phyloP scores from a whole-genome alignment of 83 land plant species.

The Thuja plicata region DNA sequence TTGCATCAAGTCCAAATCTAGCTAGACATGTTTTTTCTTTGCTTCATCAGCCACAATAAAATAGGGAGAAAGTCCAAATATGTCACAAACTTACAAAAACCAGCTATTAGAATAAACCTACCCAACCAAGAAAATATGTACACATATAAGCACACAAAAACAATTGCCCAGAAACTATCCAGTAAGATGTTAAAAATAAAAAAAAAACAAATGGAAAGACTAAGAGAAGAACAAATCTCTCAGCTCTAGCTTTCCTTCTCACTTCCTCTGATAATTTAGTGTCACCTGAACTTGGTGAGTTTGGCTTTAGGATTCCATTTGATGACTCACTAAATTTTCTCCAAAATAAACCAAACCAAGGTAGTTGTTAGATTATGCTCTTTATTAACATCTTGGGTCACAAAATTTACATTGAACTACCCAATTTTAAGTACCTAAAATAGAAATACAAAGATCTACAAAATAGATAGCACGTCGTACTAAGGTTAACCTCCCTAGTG shows the following conservation, averaged over 20 bases:
- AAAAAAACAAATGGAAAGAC: background rate
- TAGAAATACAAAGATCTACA: background rate
- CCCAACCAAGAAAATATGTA: background rate
- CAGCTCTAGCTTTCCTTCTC: slow-evolving; percentile 6
- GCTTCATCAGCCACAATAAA: background rate
- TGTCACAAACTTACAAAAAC: background rate
- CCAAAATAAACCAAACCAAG: background rate
- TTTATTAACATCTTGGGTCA: background rate
- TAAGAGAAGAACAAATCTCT: background rate
- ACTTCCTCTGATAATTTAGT: background rate
- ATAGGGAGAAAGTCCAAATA: background rate
- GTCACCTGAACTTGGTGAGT: background rate
- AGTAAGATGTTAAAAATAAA: background rate
- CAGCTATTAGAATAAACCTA: background rate
- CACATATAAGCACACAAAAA: background rate
- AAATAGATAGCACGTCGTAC: background rate
- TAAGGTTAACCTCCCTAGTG: background rate
- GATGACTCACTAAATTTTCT: background rate
- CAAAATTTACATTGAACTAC: background rate
- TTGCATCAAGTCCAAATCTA: background rate
- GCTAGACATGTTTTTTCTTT: background rate
- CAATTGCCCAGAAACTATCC: background rate
- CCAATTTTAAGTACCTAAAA: background rate
- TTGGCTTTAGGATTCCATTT: slow-evolving; percentile 1
- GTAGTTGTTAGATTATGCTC: background rate